Base-by-base conservation (phyloP, 2,329 filamentous ascomycete species). In the Colletotrichum horii region DNA sequence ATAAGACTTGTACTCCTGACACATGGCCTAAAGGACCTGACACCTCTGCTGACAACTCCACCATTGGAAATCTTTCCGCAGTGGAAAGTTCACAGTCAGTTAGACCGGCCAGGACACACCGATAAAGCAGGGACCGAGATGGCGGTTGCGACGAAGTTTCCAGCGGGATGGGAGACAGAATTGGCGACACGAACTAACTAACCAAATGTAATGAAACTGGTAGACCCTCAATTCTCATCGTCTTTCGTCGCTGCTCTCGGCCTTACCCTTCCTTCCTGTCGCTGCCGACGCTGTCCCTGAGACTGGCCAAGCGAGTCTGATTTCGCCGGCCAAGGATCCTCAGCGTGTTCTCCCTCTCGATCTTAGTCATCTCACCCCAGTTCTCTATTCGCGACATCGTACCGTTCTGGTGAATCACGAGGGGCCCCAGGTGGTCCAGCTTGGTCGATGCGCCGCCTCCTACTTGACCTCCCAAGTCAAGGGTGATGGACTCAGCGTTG, bases 331-430 rank as follows among this genome's bases (percentile, higher is more conserved):
- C 91, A 79, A 96, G 81, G 64, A 95, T 85, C 61, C 92, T 87
- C 81, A 95, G 78, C 48, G 94, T 94, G 80, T 92, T 94, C 81
- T 90, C 84, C 82, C 87, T 88, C 87, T 96, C 94, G 8, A 91
- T 88, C 30, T 91, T 91, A 3, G 90, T 89, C 94, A 96, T 95
- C 78, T 92, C 86, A 11, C 85, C 87, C 94, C 94, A 96, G 83
- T 96, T 96, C 43, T 89, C 85, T 79, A 96, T 94, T 38, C 94
- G 89, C 72, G 92, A 92, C 78, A 95, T 83, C 11, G 92, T 92
- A 24, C 94, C 94, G 83, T 96, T 93, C 76, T 88, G 86, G 82
- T 95, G 94, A 70, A 96, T 92, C 2, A 96, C 93, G 79, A 96
- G 87, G 3, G 94, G 94, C 0, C 94, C 94, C 28, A 96, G 85